Evolutionary conservation across 495 filamentous ascomycete species (phyloP).

Genomic region (Penicillium angulare): DNA sequence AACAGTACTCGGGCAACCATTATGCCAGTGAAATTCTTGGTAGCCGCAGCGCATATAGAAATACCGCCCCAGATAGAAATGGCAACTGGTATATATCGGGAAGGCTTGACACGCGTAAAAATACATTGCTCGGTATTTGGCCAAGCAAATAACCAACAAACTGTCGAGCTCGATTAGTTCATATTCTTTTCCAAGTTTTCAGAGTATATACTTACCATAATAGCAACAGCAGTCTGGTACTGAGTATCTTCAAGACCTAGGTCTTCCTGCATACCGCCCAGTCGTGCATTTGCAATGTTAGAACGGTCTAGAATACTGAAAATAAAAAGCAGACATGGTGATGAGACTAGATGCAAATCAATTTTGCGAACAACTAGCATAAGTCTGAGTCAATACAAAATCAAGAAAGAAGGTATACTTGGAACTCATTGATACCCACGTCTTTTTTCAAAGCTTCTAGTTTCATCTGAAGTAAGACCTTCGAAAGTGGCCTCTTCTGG

Average conservation of each 20-base stretch:
- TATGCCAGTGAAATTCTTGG: conserved; percentile 39
- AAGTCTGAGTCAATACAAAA: background rate
- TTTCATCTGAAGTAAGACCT: conserved; percentile 1
- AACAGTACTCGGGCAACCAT: conserved; percentile 37
- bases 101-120: conserved; percentile 37
- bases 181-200: too few relatives aligned
- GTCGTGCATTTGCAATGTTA: conserved; percentile 30
- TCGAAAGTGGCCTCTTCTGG: background rate
- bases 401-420: too few relatives aligned
- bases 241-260: conserved; percentile 18
- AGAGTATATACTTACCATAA: conserved; percentile 10
- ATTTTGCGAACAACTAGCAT: conserved; percentile 32
- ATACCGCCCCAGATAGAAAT: conserved; percentile 29
- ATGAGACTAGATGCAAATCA: conserved; percentile 34
- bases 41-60: conserved; percentile 38
- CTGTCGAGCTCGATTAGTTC: background rate
- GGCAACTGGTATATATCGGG: conserved; percentile 28
- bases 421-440: too few relatives aligned
- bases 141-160: conserved; percentile 45
- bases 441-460: background rate
- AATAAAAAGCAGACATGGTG: conserved; percentile 35
- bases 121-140: conserved; percentile 59
- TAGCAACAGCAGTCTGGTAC: conserved; percentile 24
- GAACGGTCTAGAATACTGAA: conserved; percentile 30
- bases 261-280: conserved; percentile 25